Conservation (phyloP, 805 yeast species). For the Starmerella etchellsii region DNA sequence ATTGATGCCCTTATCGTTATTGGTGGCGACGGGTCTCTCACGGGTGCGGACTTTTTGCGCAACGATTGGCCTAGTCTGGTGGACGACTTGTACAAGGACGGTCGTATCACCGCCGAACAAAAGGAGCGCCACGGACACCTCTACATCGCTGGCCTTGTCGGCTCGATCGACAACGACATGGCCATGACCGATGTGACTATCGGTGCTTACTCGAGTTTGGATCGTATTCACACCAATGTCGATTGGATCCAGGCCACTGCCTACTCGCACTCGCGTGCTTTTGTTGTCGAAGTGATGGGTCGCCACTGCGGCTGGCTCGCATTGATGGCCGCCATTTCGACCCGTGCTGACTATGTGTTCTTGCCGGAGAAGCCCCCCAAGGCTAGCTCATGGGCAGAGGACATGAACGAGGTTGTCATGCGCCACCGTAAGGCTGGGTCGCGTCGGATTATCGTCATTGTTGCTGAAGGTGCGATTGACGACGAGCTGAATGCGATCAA, state of each 20-base stretch:
- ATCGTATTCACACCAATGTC: slow-evolving; percentile 82
- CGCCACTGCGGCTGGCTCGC: slow-evolving; percentile 99
- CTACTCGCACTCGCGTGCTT: slow-evolving; percentile 90
- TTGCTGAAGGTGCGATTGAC: slow-evolving; percentile 95
- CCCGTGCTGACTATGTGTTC: slow-evolving; percentile 88
- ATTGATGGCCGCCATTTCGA: slow-evolving; percentile 91
- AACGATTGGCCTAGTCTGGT: slow-evolving; percentile 87
- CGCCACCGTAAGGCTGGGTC: slow-evolving; percentile 80
- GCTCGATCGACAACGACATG: slow-evolving; percentile 98
- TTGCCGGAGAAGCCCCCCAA: slow-evolving; percentile 89
- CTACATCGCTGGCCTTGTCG: slow-evolving; percentile 87
- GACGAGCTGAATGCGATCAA: slow-evolving; percentile 67
- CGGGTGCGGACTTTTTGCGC: slow-evolving; percentile 94
- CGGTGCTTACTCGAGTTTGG: slow-evolving; percentile 90
- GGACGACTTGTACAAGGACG: slow-evolving; percentile 48
- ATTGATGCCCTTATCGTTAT: slow-evolving; percentile 91
- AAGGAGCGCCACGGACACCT: slow-evolving; percentile 52
- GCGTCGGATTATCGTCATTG: slow-evolving; percentile 89
- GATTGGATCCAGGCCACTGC: slow-evolving; percentile 98
- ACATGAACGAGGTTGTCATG: slow-evolving; percentile 58
- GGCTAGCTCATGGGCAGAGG: slow-evolving; percentile 62
- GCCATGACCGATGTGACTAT: slow-evolving; percentile 91
- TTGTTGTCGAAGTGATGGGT: slow-evolving; percentile 98
- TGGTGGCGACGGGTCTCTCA: slow-evolving; percentile 97
- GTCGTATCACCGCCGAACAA: slow-evolving; percentile 46